A percentile compares a stretch with the other conserved stretches of the same genome.
Conservation (phyloP, 805 yeast genomes). For the Kazachstania psychrophila region DNA sequence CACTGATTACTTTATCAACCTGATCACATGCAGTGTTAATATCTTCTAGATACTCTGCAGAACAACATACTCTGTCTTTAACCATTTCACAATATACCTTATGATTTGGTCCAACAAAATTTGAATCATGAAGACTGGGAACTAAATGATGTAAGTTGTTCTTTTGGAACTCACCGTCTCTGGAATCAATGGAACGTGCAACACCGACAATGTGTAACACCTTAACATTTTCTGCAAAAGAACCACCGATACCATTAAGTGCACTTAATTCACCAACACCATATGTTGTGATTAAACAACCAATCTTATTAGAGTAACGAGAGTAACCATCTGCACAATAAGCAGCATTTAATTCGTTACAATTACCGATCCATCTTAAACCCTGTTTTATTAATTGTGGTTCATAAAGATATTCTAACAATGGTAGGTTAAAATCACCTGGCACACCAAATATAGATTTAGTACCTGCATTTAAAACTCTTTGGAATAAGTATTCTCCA, state of each 20-base stretch:
- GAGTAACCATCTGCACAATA: constrained; percentile 89
- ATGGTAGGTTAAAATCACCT: constrained; percentile 62
- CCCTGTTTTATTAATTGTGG: constrained; percentile 16
- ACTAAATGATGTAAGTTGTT: constrained; percentile 52
- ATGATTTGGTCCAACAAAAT: constrained; percentile 50
- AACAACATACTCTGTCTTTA: constrained; percentile 44
- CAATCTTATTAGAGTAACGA: constrained; percentile 51
- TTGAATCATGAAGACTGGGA: constrained; percentile 37
- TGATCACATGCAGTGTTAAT: constrained; percentile 39
- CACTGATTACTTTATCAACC: constrained; percentile 57
- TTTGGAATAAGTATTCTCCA: constrained; percentile 56
- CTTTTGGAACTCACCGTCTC: constrained; percentile 9
- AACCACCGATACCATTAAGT: constrained; percentile 71
- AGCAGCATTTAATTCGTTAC: constrained; percentile 85
- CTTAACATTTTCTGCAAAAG: constrained; percentile 74
- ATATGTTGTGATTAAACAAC: constrained; percentile 56
- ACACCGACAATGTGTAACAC: constrained; percentile 74
- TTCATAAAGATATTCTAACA: constrained; percentile 59
- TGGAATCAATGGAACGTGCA: constrained; percentile 9
- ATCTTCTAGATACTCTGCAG: constrained; percentile 41
- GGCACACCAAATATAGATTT: constrained; percentile 68
- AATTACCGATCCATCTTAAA: constrained; percentile 68
- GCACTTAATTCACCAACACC: constrained; percentile 91
- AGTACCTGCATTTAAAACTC: constrained; percentile 47
- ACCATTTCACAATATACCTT: constrained; percentile 57